Percentiles rank a stretch among this genome's conserved stretches.
phyloP scores from a whole-genome alignment of 768 basidiomycete species.

The Suillus discolor region DNA sequence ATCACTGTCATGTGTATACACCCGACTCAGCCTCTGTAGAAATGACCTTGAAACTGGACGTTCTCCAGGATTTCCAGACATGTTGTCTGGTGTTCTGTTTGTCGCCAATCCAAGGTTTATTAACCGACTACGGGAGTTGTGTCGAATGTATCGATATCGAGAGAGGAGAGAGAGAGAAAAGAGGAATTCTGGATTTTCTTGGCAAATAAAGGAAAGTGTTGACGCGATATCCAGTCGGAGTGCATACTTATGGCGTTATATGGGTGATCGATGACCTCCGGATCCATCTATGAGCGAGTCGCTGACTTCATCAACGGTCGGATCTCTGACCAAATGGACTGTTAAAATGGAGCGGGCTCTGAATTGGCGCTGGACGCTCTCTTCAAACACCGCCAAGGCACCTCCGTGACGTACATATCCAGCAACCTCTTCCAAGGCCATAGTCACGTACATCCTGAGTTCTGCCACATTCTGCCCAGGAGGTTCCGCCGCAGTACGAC shows the following conservation, averaged over 20 bases:
- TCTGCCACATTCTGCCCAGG: too few relatives aligned
- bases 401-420: too few relatives aligned
- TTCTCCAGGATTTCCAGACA: slow-evolving; percentile 1
- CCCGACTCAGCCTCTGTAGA: slow-evolving; percentile 8
- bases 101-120: not conserved
- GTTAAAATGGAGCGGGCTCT: too few relatives aligned
- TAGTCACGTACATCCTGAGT: too few relatives aligned
- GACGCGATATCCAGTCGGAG: too few relatives aligned
- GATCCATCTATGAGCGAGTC: not conserved
- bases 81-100: not conserved
- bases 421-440: too few relatives aligned
- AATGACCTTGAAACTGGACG: slow-evolving; percentile 7
- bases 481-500: too few relatives aligned
- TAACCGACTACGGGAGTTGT: not conserved
- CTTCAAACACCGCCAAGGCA: too few relatives aligned
- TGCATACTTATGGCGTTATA: not conserved
- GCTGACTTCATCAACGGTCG: not conserved
- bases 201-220: too few relatives aligned
- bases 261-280: not conserved
- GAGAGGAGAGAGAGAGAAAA: too few relatives aligned
- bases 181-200: too few relatives aligned
- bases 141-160: not conserved
- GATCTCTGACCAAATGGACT: not conserved
- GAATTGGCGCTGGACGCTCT: too few relatives aligned
- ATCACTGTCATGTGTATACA: slow-evolving; percentile 3